Evolutionary conservation across 2,329 filamentous ascomycete genomes (phyloP).

Genomic region (Curvularia verruculosa): DNA sequence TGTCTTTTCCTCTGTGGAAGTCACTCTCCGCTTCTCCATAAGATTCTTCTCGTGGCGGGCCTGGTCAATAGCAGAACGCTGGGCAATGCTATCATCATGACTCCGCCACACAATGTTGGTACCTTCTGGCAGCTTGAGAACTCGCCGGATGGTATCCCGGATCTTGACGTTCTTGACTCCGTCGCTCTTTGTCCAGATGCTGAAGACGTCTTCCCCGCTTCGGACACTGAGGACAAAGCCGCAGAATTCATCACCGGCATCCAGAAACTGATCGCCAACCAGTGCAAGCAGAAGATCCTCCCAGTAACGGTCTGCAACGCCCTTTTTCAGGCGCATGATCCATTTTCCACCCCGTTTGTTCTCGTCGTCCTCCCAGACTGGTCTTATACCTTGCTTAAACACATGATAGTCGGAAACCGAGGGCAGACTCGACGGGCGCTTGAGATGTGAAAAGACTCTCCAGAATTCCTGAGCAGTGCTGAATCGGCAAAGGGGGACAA

Average conservation of each 20-base stretch:
- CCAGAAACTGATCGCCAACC: slow-evolving; percentile 90
- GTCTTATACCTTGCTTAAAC: slow-evolving; percentile 94
- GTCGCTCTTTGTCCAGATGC: slow-evolving; percentile 95
- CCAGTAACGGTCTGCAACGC: slow-evolving; percentile 95
- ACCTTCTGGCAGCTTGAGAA: slow-evolving; percentile 83
- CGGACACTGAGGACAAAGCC: slow-evolving; percentile 92
- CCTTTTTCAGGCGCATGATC: slow-evolving; percentile 96
- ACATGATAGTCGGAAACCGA: slow-evolving; percentile 97
- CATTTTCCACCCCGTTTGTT: slow-evolving; percentile 97
- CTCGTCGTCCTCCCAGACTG: slow-evolving; percentile 98
- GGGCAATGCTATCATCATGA: slow-evolving; percentile 93
- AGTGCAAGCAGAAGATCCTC: slow-evolving; percentile 90
- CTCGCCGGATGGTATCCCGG: slow-evolving; percentile 92
- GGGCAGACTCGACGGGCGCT: slow-evolving; percentile 83
- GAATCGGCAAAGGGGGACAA: slow-evolving; percentile 83
- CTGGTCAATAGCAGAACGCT: slow-evolving; percentile 88
- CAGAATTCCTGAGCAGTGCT: slow-evolving; percentile 89
- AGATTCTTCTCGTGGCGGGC: slow-evolving; percentile 81
- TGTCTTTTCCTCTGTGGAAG: slow-evolving; percentile 44
- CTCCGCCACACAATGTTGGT: slow-evolving; percentile 95
- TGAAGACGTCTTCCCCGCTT: slow-evolving; percentile 95
- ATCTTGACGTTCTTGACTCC: slow-evolving; percentile 95
- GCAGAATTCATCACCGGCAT: slow-evolving; percentile 92
- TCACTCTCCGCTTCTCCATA: slow-evolving; percentile 53
- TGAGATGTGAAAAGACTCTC: slow-evolving; percentile 85